Base-by-base conservation (phyloP, 192 early-diverging fungal species). In the Coemansia sp. region DNA sequence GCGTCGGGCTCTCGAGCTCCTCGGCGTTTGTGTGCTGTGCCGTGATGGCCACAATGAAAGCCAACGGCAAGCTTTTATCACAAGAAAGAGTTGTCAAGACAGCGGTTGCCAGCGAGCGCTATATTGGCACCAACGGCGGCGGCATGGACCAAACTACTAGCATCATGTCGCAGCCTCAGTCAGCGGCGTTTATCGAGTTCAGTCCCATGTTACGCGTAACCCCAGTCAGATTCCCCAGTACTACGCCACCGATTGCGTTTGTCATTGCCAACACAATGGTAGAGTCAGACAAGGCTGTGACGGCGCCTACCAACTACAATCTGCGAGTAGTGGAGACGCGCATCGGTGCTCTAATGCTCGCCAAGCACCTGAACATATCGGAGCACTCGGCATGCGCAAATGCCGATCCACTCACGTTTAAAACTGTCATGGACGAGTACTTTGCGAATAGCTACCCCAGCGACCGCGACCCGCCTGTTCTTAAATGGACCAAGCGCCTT, bases 141-240 rank as follows among this genome's bases (percentile, higher is more conserved):
- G 91, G 71, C n/a, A 97, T 97, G 95, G 95, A 97, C 69, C 96
- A 97, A 71, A 87, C 92, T n/a, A 89, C 90, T 64, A 95, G 93
- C 33, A 88, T 97, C 44, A 92, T 95, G 78, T 89, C 89, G 10
- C 77, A 86, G 29, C 86, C 85, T 33, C 87, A 87, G 3, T 88
- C 87, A 29, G 92, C 93, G 0, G 79, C 92, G 31, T 85, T 94
- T 65, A 92, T 97, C 74, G 87, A 95, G 67, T 96, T 96, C 81
- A 71, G 89, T n/a, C 95, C 95, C 5, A 81, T 69, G 29, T 88
- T 95, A 43, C 80, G 73, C 31, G 80, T 79, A 29, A 84, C 79
- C 27, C 92, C 86, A 31, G 89, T 92, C 20, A 70, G 72, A 40
- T 88, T 95, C 52, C 95, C 95, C 5, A 58, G 65, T 1, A 86